Evolutionary conservation across 192 early-diverging fungal genomes (phyloP).

Genomic region (Dissophora ornata): DNA sequence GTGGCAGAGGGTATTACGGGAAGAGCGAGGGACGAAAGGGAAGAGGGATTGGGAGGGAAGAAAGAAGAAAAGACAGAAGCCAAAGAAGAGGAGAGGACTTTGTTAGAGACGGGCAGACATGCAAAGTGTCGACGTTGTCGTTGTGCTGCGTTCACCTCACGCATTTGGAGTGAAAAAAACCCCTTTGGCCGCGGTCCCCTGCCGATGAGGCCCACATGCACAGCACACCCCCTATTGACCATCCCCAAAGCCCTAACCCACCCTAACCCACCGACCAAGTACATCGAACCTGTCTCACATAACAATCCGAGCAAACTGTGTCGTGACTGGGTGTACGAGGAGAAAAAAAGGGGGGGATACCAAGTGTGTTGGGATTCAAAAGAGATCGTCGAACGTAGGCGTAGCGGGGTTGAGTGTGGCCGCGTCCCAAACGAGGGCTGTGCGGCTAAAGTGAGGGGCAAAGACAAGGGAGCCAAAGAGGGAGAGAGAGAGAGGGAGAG

Average conservation of each 20-base stretch:
- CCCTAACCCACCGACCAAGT: background rate
- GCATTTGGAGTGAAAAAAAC: no score
- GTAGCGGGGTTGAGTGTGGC: no score
- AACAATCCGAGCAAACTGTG: constrained; percentile 8
- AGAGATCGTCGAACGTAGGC: no score
- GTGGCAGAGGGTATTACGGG: background rate
- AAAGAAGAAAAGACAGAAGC: constrained; percentile 43
- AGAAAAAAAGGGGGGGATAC: background rate
- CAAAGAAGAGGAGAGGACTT: constrained; percentile 1
- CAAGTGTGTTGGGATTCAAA: background rate
- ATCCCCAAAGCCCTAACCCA: no score
- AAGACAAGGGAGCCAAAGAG: background rate
- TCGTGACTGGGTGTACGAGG: no score
- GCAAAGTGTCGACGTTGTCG: no score
- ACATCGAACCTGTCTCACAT: background rate
- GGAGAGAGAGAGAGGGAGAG: no score
- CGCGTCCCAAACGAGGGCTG: no score
- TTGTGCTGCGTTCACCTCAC: no score
- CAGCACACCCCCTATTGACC: no score
- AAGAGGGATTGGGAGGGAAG: constrained; percentile 22
- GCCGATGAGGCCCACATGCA: background rate
- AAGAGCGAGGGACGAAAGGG: background rate
- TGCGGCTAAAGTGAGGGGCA: background rate
- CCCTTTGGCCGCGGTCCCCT: no score
- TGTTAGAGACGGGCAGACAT: constrained; percentile 3